Conservation (phyloP, 805 yeast species). For the Wickerhamomyces alni region DNA sequence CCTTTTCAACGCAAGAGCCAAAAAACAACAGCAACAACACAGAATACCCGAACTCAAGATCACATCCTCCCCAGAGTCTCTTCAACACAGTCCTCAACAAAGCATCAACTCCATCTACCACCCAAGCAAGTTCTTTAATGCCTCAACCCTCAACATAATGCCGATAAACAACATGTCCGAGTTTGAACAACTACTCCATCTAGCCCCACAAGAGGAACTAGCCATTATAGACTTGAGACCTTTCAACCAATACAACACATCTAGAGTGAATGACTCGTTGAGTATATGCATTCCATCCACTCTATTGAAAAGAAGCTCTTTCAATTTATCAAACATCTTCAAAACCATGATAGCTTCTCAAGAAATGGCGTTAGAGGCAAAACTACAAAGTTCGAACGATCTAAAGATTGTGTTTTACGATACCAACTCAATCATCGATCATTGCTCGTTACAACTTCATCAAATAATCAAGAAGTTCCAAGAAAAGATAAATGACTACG, state of each 20-base stretch:
- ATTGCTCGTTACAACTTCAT: constrained; percentile 20
- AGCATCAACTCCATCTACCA: constrained; percentile 7
- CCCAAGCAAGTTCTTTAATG: constrained; percentile 11
- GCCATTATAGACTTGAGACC: constrained; percentile 62
- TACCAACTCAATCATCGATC: constrained; percentile 12
- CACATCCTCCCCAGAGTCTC: background rate
- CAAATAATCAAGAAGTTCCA: constrained; percentile 23
- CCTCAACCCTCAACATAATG: constrained; percentile 5
- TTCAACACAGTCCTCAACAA: background rate
- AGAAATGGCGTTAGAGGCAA: constrained; percentile 9
- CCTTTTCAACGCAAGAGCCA: background rate
- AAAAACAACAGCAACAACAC: background rate
- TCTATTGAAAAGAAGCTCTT: constrained; percentile 52
- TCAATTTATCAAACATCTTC: constrained; percentile 21
- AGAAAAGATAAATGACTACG: constrained; percentile 7
- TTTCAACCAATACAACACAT: constrained; percentile 61
- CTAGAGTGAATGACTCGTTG: constrained; percentile 55
- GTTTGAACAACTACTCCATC: constrained; percentile 1
- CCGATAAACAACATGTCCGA: constrained; percentile 9
- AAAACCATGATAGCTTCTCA: constrained; percentile 23
- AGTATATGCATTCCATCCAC: constrained; percentile 89
- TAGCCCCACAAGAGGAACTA: constrained; percentile 4
- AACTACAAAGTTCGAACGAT: constrained; percentile 6
- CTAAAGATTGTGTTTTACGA: constrained; percentile 21
- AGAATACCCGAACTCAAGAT: constrained; percentile 1